Evolutionary conservation across 179 eudicot genomes (phyloP).

Genomic region (Dionaea muscipula): DNA sequence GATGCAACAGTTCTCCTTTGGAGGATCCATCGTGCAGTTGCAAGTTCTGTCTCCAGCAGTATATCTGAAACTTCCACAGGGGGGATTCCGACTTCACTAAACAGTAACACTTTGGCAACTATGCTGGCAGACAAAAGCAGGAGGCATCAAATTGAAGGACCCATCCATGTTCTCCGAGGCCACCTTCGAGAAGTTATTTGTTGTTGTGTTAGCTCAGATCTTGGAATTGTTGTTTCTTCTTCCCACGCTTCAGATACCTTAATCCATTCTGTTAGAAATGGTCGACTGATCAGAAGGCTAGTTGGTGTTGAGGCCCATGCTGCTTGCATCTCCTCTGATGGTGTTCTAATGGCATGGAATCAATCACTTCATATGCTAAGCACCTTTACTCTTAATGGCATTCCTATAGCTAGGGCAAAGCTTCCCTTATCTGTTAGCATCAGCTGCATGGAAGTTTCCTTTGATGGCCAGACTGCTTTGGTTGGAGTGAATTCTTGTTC

Average conservation of each 20-base stretch:
- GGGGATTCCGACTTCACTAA: conserved; percentile 43
- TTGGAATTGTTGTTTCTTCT: conserved; percentile 80
- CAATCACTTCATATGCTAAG: conserved; percentile 41
- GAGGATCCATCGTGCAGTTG: conserved; percentile 51
- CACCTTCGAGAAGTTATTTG: conserved; percentile 67
- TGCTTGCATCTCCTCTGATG: conserved; percentile 65
- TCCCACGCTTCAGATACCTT: conserved; percentile 65
- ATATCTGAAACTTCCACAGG: conserved; percentile 41
- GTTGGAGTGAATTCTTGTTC: conserved; percentile 55
- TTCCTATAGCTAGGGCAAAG: conserved; percentile 41
- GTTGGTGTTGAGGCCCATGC: conserved; percentile 63
- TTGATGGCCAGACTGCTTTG: conserved; percentile 68
- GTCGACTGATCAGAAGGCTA: conserved; percentile 72
- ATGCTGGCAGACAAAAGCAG: conserved; percentile 45
- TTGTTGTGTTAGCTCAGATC: conserved; percentile 80
- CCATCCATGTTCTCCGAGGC: conserved; percentile 84
- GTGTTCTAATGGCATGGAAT: conserved; percentile 74
- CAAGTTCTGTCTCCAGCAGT: conserved; percentile 31
- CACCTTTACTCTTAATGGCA: conserved; percentile 74
- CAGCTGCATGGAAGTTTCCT: conserved; percentile 79
- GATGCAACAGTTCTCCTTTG: conserved; percentile 77
- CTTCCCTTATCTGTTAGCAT: conserved; percentile 53
- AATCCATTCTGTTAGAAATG: conserved; percentile 65
- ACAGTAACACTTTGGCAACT: conserved; percentile 28
- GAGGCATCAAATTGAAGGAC: conserved; percentile 75